phyloP scores from a whole-genome alignment of 495 filamentous ascomycete genomes.

The Halenospora varia region DNA sequence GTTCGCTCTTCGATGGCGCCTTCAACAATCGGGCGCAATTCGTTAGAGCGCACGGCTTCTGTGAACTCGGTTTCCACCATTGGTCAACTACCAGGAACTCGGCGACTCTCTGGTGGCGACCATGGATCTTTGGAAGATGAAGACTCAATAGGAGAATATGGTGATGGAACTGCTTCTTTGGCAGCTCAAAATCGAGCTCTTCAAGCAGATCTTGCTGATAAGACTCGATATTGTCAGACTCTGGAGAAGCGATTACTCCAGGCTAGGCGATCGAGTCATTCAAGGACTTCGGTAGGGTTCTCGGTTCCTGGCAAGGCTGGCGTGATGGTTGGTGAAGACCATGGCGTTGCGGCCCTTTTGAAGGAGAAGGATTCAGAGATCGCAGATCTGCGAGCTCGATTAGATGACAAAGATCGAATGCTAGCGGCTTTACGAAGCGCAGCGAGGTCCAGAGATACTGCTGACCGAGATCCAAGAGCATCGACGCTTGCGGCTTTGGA shows the following conservation, averaged over 20 bases:
- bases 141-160: constrained; percentile 76
- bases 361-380: constrained; percentile 95
- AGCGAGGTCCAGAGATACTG: constrained; percentile 79
- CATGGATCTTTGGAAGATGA: constrained; percentile 54
- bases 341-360: constrained; percentile 60
- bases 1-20: constrained; percentile 69
- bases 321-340: constrained; percentile 61
- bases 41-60: constrained; percentile 59
- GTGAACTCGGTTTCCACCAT: constrained; percentile 62
- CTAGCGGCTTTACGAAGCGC: constrained; percentile 82
- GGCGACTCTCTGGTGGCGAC: constrained; percentile 35
- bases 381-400: constrained; percentile 76
- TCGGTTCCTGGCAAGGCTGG: constrained; percentile 48
- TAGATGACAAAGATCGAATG: constrained; percentile 97
- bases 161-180: constrained; percentile 79
- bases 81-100: constrained; percentile 34
- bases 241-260: constrained; percentile 90
- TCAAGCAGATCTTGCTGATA: constrained; percentile 90
- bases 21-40: constrained; percentile 56
- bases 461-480: constrained; percentile 42
- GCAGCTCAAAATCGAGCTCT: constrained; percentile 79
- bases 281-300: constrained; percentile 71
- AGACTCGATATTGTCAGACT: constrained; percentile 93
- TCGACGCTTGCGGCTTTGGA: constrained; percentile 14
- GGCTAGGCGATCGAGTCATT: constrained; percentile 85